Base-by-base conservation (phyloP, 345 rosid genomes). In the Populus simonii region DNA sequence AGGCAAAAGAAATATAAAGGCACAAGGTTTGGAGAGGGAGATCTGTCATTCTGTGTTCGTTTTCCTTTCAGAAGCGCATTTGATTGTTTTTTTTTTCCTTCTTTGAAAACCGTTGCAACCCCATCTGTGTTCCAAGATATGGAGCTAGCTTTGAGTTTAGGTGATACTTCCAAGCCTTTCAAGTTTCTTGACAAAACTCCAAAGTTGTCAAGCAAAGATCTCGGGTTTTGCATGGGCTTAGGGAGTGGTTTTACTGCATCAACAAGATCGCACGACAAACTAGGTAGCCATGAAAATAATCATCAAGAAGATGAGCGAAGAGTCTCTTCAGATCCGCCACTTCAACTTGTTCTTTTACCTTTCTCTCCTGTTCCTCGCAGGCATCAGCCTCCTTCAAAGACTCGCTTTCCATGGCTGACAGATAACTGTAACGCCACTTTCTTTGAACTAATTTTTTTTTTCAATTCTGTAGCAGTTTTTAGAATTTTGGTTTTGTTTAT, bases 101-200 rank as follows among this genome's bases (percentile, higher is more conserved):
- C 62, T 55, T 55, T 23, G n/a, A 8, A 55, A 55, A 8, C 25
- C 27, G 5, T 8, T 22, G 62, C 8, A 55, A 59, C 6, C 63
- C 25, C 13, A 57, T n/a, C 65, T 23, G 23, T 23, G 65, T n/a
- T 59, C 65, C 65, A 59, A 9, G 70, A 75, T 8, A 96, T 96
- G 99, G 97, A 96, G 85, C 87, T 96, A 9, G 98, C 94, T 70
- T 81, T 96, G 87, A 93, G 92, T 79, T 79, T 96, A 36, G 99
- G 99, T 3, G 95, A 91, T 71, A 45, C 90, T 62, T 88, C 92
- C 1, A 92, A 87, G 80, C 81, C 91, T 11, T 89, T 92, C 80
- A 81, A 88, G 57, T 94, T 92, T 79, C 79, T 90, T 16, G 92
- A 88, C 78, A 87, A 86, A 69, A 74, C 82, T 45, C 76, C 88